Base-by-base conservation (phyloP, 2,329 filamentous ascomycete genomes). In the Sclerotinia minor region DNA sequence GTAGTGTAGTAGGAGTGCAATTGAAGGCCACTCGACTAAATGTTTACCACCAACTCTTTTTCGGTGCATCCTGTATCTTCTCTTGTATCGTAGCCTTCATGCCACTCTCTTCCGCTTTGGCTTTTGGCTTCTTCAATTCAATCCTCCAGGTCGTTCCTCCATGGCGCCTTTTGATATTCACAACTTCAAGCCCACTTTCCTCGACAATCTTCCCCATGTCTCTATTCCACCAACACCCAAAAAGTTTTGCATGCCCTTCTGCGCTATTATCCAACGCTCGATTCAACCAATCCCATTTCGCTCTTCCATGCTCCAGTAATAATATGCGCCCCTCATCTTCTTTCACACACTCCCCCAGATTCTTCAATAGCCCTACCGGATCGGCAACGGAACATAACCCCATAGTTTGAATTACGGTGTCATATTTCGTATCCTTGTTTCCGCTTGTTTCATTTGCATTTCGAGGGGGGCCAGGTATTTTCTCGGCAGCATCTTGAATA, bases 221-320 rank as follows among this genome's bases (percentile, higher is more conserved):
- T 64, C 87, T 80, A 77, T 89, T 89, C 86, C 86, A 89, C 87
- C 87, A 89, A 78, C 87, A 89, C 3, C 87, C 87, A 73, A 85
- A 89, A 72, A 83, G 82, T 29, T 80, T 78, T 68, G 87, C 88
- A 73, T 89, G 87, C 29, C 79, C 77, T 21, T 78, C 77, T 0
- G 87, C 87, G 67, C 82, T 81, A 70, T 78, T 79, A 77, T 89
- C 87, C 44, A 89, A 77, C 24, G 85, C 72, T 13, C 79, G 77
- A 74, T 89, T 89, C 45, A 89, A 78, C 65, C 85, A 78, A 7
- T 80, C 79, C 76, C 81, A 87, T 73, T 77, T 80, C 21, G 84
- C 85, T 69, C 84, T 83, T 32, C 87, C 87, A 78, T 89, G 87
- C 77, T 89, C 87, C 11, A 89, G 78, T 60, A 89, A 78, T 47